Percentiles rank a stretch among this genome's conserved stretches.
These are phyloP conservation scores for Diddensiella santjacobensis DNA, from an alignment of 805 yeast species.

Conservation along the genomic window DNA sequence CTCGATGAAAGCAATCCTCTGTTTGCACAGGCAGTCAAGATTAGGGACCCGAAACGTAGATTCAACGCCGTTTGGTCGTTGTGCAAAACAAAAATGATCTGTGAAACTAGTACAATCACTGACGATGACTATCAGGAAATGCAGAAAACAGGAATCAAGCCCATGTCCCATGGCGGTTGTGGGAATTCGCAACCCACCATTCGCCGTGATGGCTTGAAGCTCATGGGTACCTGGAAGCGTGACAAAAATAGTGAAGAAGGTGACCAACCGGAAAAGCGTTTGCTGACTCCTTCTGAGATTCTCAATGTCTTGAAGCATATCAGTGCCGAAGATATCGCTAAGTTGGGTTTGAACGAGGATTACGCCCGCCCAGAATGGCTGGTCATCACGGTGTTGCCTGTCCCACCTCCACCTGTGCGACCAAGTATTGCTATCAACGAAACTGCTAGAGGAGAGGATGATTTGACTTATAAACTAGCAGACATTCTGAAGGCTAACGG, in stretches of 20 bases:
- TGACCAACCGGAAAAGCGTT: constrained; percentile 87
- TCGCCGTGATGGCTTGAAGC: constrained; percentile 91
- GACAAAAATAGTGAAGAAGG: constrained; percentile 77
- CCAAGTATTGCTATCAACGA: constrained; percentile 98
- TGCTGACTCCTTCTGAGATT: constrained; percentile 83
- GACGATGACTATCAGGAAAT: constrained; percentile 56
- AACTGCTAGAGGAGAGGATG: constrained; percentile 98
- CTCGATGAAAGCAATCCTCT: constrained; percentile 77
- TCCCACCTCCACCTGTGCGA: constrained; percentile 99
- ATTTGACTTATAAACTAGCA: constrained; percentile 93
- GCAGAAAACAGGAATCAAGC: constrained; percentile 28
- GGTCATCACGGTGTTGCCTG: constrained; percentile 94
- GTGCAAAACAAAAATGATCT: constrained; percentile 87
- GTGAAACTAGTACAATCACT: constrained; percentile 76
- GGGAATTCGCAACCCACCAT: constrained; percentile 95
- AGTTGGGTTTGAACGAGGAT: constrained; percentile 88
- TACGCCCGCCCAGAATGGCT: constrained; percentile 99
- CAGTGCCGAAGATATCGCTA: constrained; percentile 72
- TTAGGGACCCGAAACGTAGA: constrained; percentile 91
- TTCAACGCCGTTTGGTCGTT: constrained; percentile 95
- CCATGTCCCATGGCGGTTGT: constrained; percentile 89
- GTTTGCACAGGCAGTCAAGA: constrained; percentile 83
- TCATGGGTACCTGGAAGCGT: constrained; percentile 98
- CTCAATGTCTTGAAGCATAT: constrained; percentile 90
- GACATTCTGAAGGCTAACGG: constrained; percentile 96